phyloP scores from a whole-genome alignment of 768 basidiomycete species.

The Rubroboletus pulcherrimus region DNA sequence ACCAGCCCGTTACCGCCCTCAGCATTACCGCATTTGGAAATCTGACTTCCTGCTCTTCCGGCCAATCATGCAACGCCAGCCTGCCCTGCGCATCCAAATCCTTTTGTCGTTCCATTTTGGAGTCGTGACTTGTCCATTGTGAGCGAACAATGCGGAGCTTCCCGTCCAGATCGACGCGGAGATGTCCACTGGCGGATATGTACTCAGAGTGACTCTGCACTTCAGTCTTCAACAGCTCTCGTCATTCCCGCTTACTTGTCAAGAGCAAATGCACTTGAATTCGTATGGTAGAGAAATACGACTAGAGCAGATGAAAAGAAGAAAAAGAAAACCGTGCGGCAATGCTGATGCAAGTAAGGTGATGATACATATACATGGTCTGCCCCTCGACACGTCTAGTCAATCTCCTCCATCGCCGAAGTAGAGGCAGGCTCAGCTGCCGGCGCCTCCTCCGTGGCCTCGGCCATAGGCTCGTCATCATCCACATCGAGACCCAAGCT shows the following conservation, averaged over 20 bases:
- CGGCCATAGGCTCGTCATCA: constrained; percentile 50
- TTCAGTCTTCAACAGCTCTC: too few species aligned
- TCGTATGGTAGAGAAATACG: constrained; percentile 16
- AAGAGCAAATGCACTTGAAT: constrained; percentile 4
- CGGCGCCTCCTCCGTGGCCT: constrained; percentile 43
- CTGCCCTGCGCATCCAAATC: too few species aligned
- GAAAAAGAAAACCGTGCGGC: constrained; percentile 17
- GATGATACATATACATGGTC: constrained; percentile 26
- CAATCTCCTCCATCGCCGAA: constrained; percentile 97
- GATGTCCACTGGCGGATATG: too few species aligned
- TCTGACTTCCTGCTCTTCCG: too few species aligned
- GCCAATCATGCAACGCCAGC: too few species aligned
- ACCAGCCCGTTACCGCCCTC: constrained; percentile 3
- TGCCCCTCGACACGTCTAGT: constrained; percentile 41
- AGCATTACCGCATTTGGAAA: constrained; percentile 22
- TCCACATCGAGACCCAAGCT: constrained; percentile 85
- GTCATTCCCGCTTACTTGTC: background rate
- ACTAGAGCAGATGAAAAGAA: constrained; percentile 19
- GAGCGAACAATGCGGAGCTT: constrained; percentile 26
- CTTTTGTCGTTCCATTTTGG: too few species aligned
- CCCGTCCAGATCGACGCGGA: background rate
- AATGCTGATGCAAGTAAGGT: constrained; percentile 25
- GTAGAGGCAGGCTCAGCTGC: constrained; percentile 61
- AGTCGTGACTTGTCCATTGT: background rate
- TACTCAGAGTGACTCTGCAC: background rate